Evolutionary conservation across 768 basidiomycete species (phyloP).

Genomic region (Termitomyces sp.): DNA sequence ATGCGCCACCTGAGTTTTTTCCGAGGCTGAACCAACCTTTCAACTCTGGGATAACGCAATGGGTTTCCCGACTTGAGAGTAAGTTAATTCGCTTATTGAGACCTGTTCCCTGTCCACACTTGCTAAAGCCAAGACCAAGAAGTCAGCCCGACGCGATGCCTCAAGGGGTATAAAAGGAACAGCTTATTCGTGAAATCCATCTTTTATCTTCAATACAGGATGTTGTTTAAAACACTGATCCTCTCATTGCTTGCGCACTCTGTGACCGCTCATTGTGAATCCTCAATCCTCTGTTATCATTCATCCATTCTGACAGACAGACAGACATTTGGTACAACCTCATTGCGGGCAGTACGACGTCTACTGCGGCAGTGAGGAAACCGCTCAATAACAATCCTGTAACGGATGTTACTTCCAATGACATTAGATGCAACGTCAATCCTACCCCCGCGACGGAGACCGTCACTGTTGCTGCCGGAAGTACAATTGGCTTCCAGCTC

Average conservation of each 20-base stretch:
- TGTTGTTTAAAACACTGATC: background rate
- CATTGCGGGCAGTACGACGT: background rate
- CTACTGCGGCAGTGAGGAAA: background rate
- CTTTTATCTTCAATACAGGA: background rate
- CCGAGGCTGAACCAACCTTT: background rate
- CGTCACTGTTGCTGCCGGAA: constrained; percentile 23
- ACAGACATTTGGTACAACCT: constrained; percentile 8
- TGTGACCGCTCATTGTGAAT: background rate
- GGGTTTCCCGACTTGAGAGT: background rate
- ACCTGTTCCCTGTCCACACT: background rate
- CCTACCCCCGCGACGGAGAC: constrained; percentile 18
- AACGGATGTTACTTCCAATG: constrained; percentile 17
- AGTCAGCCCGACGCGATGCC: background rate
- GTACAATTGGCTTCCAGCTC: constrained; percentile 22
- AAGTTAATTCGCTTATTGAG: background rate
- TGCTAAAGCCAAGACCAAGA: background rate
- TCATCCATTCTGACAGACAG: background rate
- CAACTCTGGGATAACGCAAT: background rate
- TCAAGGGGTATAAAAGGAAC: background rate
- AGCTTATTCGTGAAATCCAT: background rate
- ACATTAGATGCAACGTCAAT: constrained; percentile 22
- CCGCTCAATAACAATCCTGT: constrained; percentile 16
- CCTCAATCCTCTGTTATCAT: background rate
- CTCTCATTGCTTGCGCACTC: background rate
- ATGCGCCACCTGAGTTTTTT: constrained; percentile 1